Evolutionary conservation across 805 yeast genomes (phyloP).

Genomic region (Ogataea siamensis): DNA sequence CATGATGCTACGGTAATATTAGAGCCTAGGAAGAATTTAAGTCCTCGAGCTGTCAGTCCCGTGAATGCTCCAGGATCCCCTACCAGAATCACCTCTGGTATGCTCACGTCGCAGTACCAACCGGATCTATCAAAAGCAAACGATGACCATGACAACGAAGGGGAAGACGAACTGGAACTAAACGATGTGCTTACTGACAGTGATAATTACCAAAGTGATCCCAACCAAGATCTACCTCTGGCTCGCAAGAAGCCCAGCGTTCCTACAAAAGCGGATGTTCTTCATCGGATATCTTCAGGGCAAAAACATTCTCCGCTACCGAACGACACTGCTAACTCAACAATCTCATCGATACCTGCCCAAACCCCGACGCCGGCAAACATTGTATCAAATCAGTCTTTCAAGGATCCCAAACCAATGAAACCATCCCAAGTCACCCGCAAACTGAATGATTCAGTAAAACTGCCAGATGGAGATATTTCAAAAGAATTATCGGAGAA

Average conservation of each 20-base stretch:
- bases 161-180: slow-evolving; percentile 11
- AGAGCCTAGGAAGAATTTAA: slow-evolving; percentile 27
- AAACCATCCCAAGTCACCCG: slow-evolving; percentile 18
- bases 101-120: slow-evolving; percentile 29
- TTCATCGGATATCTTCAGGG: slow-evolving; percentile 18
- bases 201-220: slow-evolving; percentile 26
- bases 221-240: slow-evolving; percentile 10
- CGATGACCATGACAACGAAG: slow-evolving; percentile 24
- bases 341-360: slow-evolving; percentile 9
- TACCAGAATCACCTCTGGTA: slow-evolving; percentile 38
- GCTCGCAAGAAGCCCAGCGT: slow-evolving; percentile 29
- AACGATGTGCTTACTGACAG: slow-evolving; percentile 18
- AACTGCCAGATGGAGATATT: not conserved
- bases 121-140: slow-evolving; percentile 36
- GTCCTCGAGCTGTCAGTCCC: slow-evolving; percentile 30
- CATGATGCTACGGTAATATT: slow-evolving; percentile 22
- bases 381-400: slow-evolving; percentile 6
- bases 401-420: slow-evolving; percentile 10
- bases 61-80: slow-evolving; percentile 35
- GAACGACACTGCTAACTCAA: slow-evolving; percentile 1
- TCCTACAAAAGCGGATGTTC: slow-evolving; percentile 31
- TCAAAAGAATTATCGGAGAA: slow-evolving; percentile 1
- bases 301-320: slow-evolving; percentile 11
- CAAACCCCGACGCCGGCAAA: slow-evolving; percentile 18
- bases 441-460: slow-evolving; percentile 14